Percentiles rank a stretch among this genome's conserved stretches.
phyloP scores from a whole-genome alignment of 2,329 filamentous ascomycete genomes.

The Emergomyces orientalis region DNA sequence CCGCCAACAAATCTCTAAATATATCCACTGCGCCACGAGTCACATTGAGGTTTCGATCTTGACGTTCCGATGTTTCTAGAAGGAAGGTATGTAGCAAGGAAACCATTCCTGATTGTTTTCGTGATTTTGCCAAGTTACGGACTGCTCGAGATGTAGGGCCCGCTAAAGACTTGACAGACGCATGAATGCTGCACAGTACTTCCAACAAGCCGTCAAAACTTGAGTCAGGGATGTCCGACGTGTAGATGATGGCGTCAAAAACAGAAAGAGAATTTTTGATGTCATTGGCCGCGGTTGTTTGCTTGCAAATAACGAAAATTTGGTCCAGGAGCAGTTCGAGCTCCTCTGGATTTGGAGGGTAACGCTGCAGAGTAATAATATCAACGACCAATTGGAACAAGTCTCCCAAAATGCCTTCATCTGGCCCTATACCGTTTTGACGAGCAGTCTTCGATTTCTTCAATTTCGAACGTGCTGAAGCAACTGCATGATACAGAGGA shows the following conservation, averaged over 20 bases:
- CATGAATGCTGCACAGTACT: slow-evolving; percentile 37
- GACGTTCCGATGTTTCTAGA: slow-evolving; percentile 25
- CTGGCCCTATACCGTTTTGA: slow-evolving; percentile 24
- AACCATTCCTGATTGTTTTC: slow-evolving; percentile 32
- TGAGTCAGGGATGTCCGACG: slow-evolving; percentile 31
- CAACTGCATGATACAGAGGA: slow-evolving; percentile 31
- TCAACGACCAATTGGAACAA: slow-evolving; percentile 36
- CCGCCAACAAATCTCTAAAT: slow-evolving; percentile 33
- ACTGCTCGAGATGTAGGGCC: slow-evolving; percentile 36
- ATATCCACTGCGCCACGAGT: slow-evolving; percentile 34
- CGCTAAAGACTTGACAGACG: slow-evolving; percentile 35
- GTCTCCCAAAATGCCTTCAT: slow-evolving; percentile 30
- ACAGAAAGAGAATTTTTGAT: slow-evolving; percentile 35
- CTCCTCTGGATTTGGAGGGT: slow-evolving; percentile 28
- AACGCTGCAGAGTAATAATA: slow-evolving; percentile 35
- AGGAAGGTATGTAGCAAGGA: slow-evolving; percentile 30
- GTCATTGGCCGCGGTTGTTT: slow-evolving; percentile 33
- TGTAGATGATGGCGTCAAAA: slow-evolving; percentile 36
- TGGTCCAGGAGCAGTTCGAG: slow-evolving; percentile 30
- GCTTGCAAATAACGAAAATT: slow-evolving; percentile 33
- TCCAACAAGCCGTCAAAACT: slow-evolving; percentile 33
- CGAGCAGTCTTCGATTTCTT: slow-evolving; percentile 29
- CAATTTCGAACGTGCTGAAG: slow-evolving; percentile 29
- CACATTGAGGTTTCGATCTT: slow-evolving; percentile 33
- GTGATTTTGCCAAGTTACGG: slow-evolving; percentile 34